Evolutionary conservation across 352 stramenopile species (phyloP).

Genomic region (Pythium dissotocum): DNA sequence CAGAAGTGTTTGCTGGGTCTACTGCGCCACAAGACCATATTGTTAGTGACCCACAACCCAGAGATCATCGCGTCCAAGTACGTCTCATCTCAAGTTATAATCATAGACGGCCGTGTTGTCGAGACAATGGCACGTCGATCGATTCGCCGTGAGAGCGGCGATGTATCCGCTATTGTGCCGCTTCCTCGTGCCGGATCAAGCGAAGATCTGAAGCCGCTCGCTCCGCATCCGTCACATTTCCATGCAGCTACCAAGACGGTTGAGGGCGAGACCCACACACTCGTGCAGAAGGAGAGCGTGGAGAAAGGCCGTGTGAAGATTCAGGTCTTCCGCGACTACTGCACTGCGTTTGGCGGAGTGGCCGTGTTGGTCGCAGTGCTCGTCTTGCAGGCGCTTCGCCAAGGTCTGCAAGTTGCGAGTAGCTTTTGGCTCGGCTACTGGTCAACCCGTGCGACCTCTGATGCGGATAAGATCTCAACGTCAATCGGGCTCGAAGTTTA

Average conservation of each 20-base stretch:
- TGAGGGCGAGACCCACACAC: too few species aligned
- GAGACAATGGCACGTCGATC: slow-evolving; percentile 54
- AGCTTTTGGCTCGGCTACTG: slow-evolving; percentile 92
- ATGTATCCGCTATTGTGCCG: slow-evolving; percentile 45
- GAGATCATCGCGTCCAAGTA: slow-evolving; percentile 18
- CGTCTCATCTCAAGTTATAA: not conserved
- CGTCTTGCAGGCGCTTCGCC: slow-evolving; percentile 64
- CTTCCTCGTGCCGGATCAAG: too few species aligned
- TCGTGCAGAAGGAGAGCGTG: not conserved
- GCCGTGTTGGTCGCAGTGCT: slow-evolving; percentile 37
- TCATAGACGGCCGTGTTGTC: slow-evolving; percentile 18
- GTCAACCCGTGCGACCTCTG: slow-evolving; percentile 32
- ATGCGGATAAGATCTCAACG: not conserved
- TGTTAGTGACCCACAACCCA: slow-evolving; percentile 15
- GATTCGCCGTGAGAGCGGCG: slow-evolving; percentile 39
- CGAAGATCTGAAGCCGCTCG: too few species aligned
- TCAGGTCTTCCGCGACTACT: slow-evolving; percentile 19
- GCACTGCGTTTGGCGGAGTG: slow-evolving; percentile 42
- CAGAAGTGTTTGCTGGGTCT: slow-evolving; percentile 20
- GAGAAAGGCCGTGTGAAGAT: not conserved
- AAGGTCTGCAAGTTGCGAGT: slow-evolving; percentile 75
- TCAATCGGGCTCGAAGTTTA: not conserved
- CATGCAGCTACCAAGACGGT: too few species aligned
- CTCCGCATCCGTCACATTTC: not conserved
- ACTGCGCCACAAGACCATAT: slow-evolving; percentile 15